Evolutionary conservation across 768 basidiomycete genomes (phyloP).

Genomic region (Phanerochaete carnosa): DNA sequence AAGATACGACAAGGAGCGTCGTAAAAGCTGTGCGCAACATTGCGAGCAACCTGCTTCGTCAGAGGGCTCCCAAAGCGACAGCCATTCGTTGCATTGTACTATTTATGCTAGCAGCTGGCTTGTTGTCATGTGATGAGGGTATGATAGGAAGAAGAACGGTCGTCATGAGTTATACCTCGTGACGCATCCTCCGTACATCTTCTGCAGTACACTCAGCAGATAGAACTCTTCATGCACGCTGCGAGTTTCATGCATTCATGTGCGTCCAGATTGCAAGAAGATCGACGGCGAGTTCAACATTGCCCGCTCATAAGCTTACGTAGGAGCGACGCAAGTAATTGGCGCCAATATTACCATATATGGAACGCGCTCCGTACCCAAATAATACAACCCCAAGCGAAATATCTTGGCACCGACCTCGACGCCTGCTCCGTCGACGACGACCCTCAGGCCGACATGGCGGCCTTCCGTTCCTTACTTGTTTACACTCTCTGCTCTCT

Average conservation of each 20-base stretch:
- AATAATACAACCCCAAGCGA: background rate
- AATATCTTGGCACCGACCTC: background rate
- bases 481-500: constrained; percentile 6
- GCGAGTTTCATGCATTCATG: background rate
- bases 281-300: too few relatives aligned
- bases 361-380: background rate
- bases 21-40: background rate
- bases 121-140: background rate
- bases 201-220: background rate
- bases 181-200: background rate
- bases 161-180: background rate
- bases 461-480: constrained; percentile 11
- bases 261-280: too few relatives aligned
- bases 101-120: background rate
- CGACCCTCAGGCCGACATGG: constrained; percentile 1
- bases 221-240: background rate
- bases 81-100: background rate
- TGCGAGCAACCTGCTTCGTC: background rate
- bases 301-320: too few relatives aligned
- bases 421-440: background rate
- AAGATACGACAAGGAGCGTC: background rate
- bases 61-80: background rate
- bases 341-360: background rate
- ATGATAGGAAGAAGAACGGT: background rate
- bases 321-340: background rate